A percentile compares a stretch with the other conserved stretches of the same genome.
phyloP scores from a whole-genome alignment of 177 flowering plant genomes.

The Telopea speciosissima region DNA sequence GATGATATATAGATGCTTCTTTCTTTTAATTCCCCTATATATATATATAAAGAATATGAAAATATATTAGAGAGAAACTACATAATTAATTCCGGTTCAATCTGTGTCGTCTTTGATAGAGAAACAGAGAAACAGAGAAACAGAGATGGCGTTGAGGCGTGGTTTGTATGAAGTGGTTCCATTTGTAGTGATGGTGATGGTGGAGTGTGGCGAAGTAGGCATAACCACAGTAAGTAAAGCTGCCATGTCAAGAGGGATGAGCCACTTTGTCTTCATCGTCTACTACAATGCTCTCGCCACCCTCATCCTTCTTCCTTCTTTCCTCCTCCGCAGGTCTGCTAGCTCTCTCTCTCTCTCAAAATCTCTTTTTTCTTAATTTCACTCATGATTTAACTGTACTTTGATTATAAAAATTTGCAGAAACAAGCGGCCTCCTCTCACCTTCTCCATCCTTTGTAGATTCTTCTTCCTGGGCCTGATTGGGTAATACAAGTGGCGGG shows the following conservation, averaged over 20 bases:
- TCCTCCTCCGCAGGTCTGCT: slow-evolving; percentile 42
- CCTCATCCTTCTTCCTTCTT: slow-evolving; percentile 57
- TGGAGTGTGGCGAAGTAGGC: slow-evolving; percentile 58
- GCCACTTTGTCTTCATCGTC: slow-evolving; percentile 52
- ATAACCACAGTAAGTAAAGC: slow-evolving; percentile 63
- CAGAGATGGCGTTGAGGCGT: neutral
- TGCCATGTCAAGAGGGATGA: slow-evolving; percentile 53
- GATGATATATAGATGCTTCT: too few species aligned
- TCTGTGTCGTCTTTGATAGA: too few species aligned
- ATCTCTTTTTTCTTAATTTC: neutral
- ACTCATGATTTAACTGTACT: neutral
- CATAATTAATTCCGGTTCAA: too few species aligned
- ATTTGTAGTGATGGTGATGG: slow-evolving; percentile 31
- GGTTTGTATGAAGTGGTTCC: neutral
- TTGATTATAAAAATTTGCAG: slow-evolving; percentile 23
- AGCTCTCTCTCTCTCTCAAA: slow-evolving; percentile 1
- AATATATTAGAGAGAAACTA: too few species aligned
- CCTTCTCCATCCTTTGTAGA: slow-evolving; percentile 30
- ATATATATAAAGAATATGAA: too few species aligned
- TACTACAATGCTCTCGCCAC: slow-evolving; percentile 61
- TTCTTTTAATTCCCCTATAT: too few species aligned
- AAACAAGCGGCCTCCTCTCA: slow-evolving; percentile 44
- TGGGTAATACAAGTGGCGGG: slow-evolving; percentile 30
- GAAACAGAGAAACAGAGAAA: slow-evolving; percentile 2
- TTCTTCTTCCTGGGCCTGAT: slow-evolving; percentile 45